Conservation (phyloP, 225 moss, liverwort and hornwort species). For the Physcomitrium patens region DNA sequence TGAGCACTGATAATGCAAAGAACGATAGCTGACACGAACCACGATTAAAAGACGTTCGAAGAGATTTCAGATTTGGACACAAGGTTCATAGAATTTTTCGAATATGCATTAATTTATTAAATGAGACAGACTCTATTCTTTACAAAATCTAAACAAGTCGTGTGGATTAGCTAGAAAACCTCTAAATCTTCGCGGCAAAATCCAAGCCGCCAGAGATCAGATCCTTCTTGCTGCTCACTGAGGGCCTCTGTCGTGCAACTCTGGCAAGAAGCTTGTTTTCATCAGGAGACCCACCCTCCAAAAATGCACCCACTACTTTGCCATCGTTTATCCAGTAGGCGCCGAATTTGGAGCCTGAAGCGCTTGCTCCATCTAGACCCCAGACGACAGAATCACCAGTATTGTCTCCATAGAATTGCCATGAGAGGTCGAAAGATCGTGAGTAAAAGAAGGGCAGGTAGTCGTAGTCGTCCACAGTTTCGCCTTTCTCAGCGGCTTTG, state of each 20-base stretch:
- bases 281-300: slow-evolving; percentile 54
- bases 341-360: slow-evolving; percentile 67
- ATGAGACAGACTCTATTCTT: not conserved
- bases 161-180: not conserved
- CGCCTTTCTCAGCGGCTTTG: slow-evolving; percentile 68
- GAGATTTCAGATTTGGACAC: not conserved
- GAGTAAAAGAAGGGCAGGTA: slow-evolving; percentile 97
- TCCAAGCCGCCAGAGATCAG: slow-evolving; percentile 45
- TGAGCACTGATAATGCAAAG: too few relatives aligned
- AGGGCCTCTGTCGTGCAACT: slow-evolving; percentile 48
- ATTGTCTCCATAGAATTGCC: slow-evolving; percentile 97
- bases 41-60: not conserved
- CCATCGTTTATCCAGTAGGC: slow-evolving; percentile 79
- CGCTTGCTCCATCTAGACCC: slow-evolving; percentile 46
- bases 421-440: slow-evolving; percentile 73
- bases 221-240: slow-evolving; percentile 44
- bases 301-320: slow-evolving; percentile 61
- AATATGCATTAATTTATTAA: slow-evolving; percentile 4
- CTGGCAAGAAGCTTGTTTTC: slow-evolving; percentile 50
- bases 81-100: not conserved
- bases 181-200: slow-evolving; percentile 49
- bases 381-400: slow-evolving; percentile 61
- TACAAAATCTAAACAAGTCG: slow-evolving; percentile 6
- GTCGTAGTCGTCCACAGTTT: slow-evolving; percentile 52
- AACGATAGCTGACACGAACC: not conserved